Evolutionary conservation across 2,329 filamentous ascomycete species (phyloP), one percentile per base, ranked within the genome.

Genomic region (Pestalotiopsis sp.): DNA sequence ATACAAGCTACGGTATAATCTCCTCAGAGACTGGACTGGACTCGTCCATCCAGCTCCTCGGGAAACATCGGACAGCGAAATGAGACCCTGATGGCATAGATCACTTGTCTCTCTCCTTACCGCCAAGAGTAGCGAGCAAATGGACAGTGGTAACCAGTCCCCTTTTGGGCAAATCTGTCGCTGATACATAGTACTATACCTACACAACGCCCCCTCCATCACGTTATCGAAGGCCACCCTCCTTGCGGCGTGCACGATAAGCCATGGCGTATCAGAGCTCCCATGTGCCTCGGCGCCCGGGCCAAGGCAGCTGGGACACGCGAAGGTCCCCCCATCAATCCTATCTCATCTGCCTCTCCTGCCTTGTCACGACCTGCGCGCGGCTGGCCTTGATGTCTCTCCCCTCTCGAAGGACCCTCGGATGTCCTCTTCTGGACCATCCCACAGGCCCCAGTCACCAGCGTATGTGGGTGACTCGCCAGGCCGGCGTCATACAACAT

Each of bases 371-470:
- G 45, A n/a, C 60, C 14, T 20, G 13, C 31, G 14, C 25, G 14
- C 25, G 27, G 12, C 13, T 49, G 41, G 17, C 41, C 27, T 14
- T 9, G 12, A 27, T 31, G 14, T 11, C 20, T 38, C 31, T 36
- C 31, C 31, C 31, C 31, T 36, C 31, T 7, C 31, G 31, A 9
- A 36, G 31, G 31, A 9, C 31, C 31, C 31, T 52, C 64, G 56
- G 56, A 61, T 66, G 27, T 45, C 64, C 64, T 59, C 11, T 59
- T 66, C 27, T 23, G 52, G 64, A 66, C 64, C 36, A 31, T n/a
- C 41, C 31, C 52, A 31, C 63, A 66, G 17, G 20, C 31, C 9
- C 31, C 31, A 36, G 31, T 36, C 31, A 36, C 31, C 17, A 20
- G 45, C 17, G 14, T 52, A 52, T 45, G 17, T 41, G 11, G 57